These are phyloP conservation scores for Setomelanomma holmii DNA, from an alignment of 2,329 filamentous ascomycete genomes.

Conservation along the genomic window DNA sequence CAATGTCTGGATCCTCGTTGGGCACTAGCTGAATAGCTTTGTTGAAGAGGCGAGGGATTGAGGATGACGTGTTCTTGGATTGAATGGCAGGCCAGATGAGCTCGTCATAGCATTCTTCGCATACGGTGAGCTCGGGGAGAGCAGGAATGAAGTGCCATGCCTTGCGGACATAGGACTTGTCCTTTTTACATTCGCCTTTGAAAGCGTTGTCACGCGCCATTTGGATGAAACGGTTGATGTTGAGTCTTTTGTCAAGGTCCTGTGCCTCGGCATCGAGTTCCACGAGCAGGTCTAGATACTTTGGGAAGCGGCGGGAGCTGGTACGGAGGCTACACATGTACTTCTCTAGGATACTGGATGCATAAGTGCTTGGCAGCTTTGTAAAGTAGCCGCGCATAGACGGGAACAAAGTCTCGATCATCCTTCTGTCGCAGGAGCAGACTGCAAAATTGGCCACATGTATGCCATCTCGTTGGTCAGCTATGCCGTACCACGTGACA, in stretches of 20 bases:
- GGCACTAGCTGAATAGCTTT: slow-evolving; percentile 65
- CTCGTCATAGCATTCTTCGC: slow-evolving; percentile 84
- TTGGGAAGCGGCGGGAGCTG: slow-evolving; percentile 62
- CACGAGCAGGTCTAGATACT: slow-evolving; percentile 65
- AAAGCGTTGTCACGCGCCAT: slow-evolving; percentile 61
- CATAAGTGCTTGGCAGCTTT: slow-evolving; percentile 32
- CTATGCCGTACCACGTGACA: slow-evolving; percentile 78
- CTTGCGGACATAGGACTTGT: slow-evolving; percentile 66
- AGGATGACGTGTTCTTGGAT: slow-evolving; percentile 54
- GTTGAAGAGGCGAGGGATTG: slow-evolving; percentile 51
- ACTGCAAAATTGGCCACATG: slow-evolving; percentile 75
- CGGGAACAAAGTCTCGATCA: slow-evolving; percentile 76
- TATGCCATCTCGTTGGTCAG: slow-evolving; percentile 69
- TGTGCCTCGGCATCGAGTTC: slow-evolving; percentile 57
- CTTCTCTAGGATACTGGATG: slow-evolving; percentile 48
- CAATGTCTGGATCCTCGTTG: slow-evolving; percentile 50
- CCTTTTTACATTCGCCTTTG: slow-evolving; percentile 67
- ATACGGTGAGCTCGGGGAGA: slow-evolving; percentile 81
- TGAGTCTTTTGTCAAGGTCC: slow-evolving; percentile 48
- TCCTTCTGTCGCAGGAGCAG: slow-evolving; percentile 76
- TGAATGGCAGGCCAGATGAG: slow-evolving; percentile 73
- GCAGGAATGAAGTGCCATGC: slow-evolving; percentile 81
- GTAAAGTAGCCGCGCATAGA: slow-evolving; percentile 72
- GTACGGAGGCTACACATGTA: slow-evolving; percentile 75
- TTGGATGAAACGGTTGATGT: slow-evolving; percentile 69